Evolutionary conservation across 163 green algal species (phyloP), one percentile per base, ranked within the genome.

Genomic region (Prototheca wickerhamii): DNA sequence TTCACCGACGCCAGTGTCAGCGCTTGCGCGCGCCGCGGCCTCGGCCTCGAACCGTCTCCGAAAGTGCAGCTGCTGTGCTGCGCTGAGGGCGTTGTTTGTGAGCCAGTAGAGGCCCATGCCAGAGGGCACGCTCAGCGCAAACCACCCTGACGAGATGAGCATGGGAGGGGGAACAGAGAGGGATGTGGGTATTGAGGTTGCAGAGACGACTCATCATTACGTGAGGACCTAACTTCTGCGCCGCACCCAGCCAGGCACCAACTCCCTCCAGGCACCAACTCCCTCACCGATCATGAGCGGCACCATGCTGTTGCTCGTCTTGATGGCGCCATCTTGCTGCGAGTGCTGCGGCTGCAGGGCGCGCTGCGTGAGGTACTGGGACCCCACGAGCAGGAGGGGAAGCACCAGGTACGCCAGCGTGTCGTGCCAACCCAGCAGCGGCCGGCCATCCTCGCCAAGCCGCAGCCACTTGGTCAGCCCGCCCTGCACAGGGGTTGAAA

Each of bases 31-130:
- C 40, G 40, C 40, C 40, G 40, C 40, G 10, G 40, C 12, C 40
- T 49, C 15, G 40, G 40, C 40, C 12, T 23, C 12, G 40, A 15
- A 23, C 40, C 15, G 10, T 49, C 40, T 49, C n/a, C n/a, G n/a
- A 49, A 54, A 28, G 23, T 54, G 26, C 15, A 69, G 75, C 73
- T 95, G 87, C 74, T 96, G 89, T 28, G 76, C 88, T n/a, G 92
- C 96, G 56, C 72, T 90, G 34, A 98, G 73, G 23, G 97, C 66
- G 77, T 97, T 97, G 84, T 98, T 98, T 31, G 87, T 85, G 63
- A 98, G 95, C 89, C 91, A 98, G 83, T 98, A 98, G 12, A 98
- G 81, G 2, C 87, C 95, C 6, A 98, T 76, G 42, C 93, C 93
- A 7, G 86, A 88, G 37, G 93, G 93, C 20, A 98, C 93, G 73